Percentiles rank a stretch among this genome's conserved stretches.
phyloP scores from a whole-genome alignment of 1,139 yeast genomes.

The Protomyces arabidopsidicola region DNA sequence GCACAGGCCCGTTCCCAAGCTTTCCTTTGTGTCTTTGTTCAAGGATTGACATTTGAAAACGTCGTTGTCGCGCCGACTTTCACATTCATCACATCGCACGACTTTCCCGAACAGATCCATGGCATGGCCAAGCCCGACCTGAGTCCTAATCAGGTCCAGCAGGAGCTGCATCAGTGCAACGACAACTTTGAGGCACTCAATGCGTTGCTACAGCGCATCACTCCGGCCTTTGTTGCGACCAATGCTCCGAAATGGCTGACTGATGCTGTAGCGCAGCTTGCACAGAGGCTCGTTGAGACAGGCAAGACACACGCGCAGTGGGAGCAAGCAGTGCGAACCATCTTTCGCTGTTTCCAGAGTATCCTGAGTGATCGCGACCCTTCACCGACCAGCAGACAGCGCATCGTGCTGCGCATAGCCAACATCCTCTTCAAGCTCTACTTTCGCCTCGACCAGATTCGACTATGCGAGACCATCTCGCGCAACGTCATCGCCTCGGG shows the following conservation, averaged over 20 bases:
- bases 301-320: not conserved
- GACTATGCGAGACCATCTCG: conserved; percentile 28
- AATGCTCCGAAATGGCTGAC: not conserved
- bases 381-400: conserved; percentile 8
- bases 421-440: conserved; percentile 27
- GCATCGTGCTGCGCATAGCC: conserved; percentile 24
- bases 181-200: not conserved
- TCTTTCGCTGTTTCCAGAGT: not conserved
- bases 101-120: not conserved
- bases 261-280: not conserved
- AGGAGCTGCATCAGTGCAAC: not conserved
- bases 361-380: not conserved
- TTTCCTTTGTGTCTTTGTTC: not conserved
- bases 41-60: not conserved
- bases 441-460: conserved; percentile 29
- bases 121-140: not conserved
- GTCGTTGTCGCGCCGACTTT: not conserved
- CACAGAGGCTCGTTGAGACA: not conserved
- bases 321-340: not conserved
- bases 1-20: not conserved
- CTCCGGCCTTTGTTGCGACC: not conserved
- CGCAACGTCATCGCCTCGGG: conserved; percentile 30
- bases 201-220: not conserved
- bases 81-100: not conserved
- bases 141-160: not conserved